Base-by-base conservation (phyloP, 2,329 filamentous ascomycete genomes). In the Fusarium papillatum region DNA sequence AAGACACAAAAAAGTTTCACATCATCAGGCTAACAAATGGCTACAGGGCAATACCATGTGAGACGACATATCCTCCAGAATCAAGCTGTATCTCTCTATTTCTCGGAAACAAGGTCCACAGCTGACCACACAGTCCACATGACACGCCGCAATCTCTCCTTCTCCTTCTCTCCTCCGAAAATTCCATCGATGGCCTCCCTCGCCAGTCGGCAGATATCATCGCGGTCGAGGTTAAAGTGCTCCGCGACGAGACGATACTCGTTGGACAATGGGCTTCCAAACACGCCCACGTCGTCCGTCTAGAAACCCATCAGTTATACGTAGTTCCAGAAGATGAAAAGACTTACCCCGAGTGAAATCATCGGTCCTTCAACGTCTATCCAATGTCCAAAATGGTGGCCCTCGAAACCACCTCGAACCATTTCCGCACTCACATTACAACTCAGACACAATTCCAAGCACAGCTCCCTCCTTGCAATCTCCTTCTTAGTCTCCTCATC, bases 251-350 rank as follows among this genome's bases (percentile, higher is more conserved):
- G 89, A 10, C 87, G 85, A 82, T 96, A 96, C 82, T 97, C 95
- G 76, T 95, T 92, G 1, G 94, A 95, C 6, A 96, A 83, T 0
- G 90, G 88, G 79, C 93, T 96, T 62, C 92, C 93, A 79, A 97
- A 97, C 26, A 97, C 91, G 3, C 94, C 95, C 13, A 96, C 93
- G 79, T 97, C 94, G 80, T 97, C 95, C 2, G 95, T 97, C 93
- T 95, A 71, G n/a, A 48, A 48, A 19, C 19, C 14, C 1, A 14
- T 80, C 31, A 80, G 70, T 22, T 22, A 55, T 38, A 13, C 16
- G 38, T 1, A 4, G 6, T 16, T 34, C 61, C 10, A 19, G 17
- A 16, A 36, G 16, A 22, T 31, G 5, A 8, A 10, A 43, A 60
- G 65, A 90, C 93, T 86, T 85, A 95, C 94, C 78, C 91, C 93